A percentile compares a stretch with the other conserved stretches of the same genome.
Evolutionary conservation across 176 grass and related monocot species (phyloP).

Genomic region (Triticum urartu): DNA sequence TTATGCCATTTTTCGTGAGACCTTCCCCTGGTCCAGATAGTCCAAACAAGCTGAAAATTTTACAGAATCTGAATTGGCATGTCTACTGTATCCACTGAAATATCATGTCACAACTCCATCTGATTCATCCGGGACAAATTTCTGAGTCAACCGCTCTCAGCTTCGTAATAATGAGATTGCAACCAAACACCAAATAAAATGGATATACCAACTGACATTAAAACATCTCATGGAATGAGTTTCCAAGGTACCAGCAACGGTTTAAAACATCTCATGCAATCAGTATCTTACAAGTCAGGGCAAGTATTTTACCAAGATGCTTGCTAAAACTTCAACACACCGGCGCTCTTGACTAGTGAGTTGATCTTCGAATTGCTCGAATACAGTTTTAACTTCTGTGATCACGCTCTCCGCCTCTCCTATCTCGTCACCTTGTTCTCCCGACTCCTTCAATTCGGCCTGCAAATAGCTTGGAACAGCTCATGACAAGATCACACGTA

Average conservation of each 20-base stretch:
- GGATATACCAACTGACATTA: not conserved
- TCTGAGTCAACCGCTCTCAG: not conserved
- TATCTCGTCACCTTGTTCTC: slow-evolving; percentile 57
- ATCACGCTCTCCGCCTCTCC: slow-evolving; percentile 54
- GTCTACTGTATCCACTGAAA: too few relatives aligned
- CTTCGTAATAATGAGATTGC: too few relatives aligned
- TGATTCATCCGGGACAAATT: too few relatives aligned
- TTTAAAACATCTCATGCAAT: not conserved
- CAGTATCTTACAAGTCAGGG: not conserved
- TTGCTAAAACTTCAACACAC: not conserved
- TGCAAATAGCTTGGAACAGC: not conserved
- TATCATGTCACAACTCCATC: too few relatives aligned
- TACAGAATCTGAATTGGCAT: too few relatives aligned
- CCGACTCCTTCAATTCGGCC: slow-evolving; percentile 63
- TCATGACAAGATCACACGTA: too few relatives aligned
- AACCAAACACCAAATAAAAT: not conserved
- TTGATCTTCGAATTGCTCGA: slow-evolving; percentile 38
- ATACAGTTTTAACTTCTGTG: slow-evolving; percentile 46
- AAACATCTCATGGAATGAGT: not conserved
- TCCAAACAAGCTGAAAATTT: too few relatives aligned
- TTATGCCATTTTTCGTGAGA: too few relatives aligned
- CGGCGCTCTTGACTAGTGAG: not conserved
- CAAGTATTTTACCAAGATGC: too few relatives aligned
- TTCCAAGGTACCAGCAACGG: not conserved
- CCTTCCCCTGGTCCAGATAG: too few relatives aligned